phyloP scores from a whole-genome alignment of 2,329 filamentous ascomycete genomes.

The Trematosphaeria pertusa region DNA sequence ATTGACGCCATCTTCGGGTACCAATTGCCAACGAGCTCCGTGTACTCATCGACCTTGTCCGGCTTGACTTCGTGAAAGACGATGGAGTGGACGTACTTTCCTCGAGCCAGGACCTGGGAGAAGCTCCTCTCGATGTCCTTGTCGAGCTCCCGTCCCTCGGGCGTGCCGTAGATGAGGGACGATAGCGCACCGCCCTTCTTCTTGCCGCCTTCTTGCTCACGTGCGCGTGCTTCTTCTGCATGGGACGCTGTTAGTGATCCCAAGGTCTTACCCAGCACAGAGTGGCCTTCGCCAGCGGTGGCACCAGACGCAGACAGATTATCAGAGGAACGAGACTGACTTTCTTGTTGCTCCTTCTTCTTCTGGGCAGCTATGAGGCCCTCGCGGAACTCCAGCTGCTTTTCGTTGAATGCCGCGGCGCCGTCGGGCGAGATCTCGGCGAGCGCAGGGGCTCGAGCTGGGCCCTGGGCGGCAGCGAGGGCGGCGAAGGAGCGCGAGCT shows the following conservation, averaged over 20 bases:
- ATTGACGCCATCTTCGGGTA: constrained; percentile 88
- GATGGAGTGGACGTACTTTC: constrained; percentile 98
- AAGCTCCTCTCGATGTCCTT: constrained; percentile 96
- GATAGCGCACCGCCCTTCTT: constrained; percentile 75
- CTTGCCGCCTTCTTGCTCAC: constrained; percentile 65
- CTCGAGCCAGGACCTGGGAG: constrained; percentile 89
- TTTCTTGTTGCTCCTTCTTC: constrained; percentile 81
- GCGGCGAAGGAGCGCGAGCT: constrained; percentile 39
- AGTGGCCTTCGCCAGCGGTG: constrained; percentile 22
- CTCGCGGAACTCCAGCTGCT: constrained; percentile 87
- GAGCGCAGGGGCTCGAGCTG: constrained; percentile 68
- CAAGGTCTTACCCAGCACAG: constrained; percentile 55
- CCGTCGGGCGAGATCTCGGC: constrained; percentile 81
- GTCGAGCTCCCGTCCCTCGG: constrained; percentile 92
- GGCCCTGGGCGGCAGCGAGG: constrained; percentile 30
- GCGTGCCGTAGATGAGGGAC: constrained; percentile 94
- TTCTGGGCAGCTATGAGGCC: constrained; percentile 77
- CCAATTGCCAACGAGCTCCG: constrained; percentile 85
- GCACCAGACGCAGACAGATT: constrained; percentile 52
- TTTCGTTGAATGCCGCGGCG: constrained; percentile 77
- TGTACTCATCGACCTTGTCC: constrained; percentile 94
- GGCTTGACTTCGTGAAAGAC: constrained; percentile 96
- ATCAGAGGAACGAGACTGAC: constrained; percentile 65
- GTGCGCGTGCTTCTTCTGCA: constrained; percentile 61
- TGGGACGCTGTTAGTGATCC: constrained; percentile 63